phyloP scores from a whole-genome alignment of 1,284 basidiomycete genomes.

The Pyrrhoderma noxium region DNA sequence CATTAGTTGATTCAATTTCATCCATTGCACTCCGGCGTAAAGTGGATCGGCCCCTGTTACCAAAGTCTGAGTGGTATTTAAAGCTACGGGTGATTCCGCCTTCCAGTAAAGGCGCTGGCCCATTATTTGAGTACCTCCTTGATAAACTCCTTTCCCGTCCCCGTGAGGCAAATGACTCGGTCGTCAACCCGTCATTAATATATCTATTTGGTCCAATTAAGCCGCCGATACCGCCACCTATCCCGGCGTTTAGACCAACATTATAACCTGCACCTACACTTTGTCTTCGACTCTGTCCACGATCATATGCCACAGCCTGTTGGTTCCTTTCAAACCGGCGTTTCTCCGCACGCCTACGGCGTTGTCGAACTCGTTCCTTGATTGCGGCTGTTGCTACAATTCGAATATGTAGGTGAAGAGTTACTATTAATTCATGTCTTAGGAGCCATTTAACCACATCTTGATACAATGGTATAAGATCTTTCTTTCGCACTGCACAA shows the following conservation, averaged over 20 bases:
- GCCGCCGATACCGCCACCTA: neutral
- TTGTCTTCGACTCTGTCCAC: slow-evolving; percentile 4
- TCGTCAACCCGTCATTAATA: neutral
- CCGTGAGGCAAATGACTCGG: slow-evolving; percentile 10
- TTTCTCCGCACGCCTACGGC: slow-evolving; percentile 30
- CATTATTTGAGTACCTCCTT: slow-evolving; percentile 7
- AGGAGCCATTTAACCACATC: slow-evolving; percentile 92
- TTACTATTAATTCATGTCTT: slow-evolving; percentile 77
- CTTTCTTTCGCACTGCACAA: slow-evolving; percentile 62
- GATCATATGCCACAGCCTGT: slow-evolving; percentile 7
- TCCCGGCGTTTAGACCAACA: neutral
- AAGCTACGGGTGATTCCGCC: slow-evolving; percentile 12
- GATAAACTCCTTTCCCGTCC: slow-evolving; percentile 6
- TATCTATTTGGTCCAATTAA: neutral
- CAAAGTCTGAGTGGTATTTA: slow-evolving; percentile 6
- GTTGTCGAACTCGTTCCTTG: slow-evolving; percentile 55
- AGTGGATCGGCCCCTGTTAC: neutral
- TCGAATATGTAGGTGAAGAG: slow-evolving; percentile 81
- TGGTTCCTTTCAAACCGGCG: slow-evolving; percentile 17
- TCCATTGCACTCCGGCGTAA: neutral
- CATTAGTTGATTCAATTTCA: too few species aligned
- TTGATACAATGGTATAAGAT: slow-evolving; percentile 64
- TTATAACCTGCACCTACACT: neutral
- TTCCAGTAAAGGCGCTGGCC: neutral
- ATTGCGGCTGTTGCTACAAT: slow-evolving; percentile 73